Evolutionary conservation across 106 monocot genomes (phyloP).

Genomic region (Acanthochlamys bracteata): DNA sequence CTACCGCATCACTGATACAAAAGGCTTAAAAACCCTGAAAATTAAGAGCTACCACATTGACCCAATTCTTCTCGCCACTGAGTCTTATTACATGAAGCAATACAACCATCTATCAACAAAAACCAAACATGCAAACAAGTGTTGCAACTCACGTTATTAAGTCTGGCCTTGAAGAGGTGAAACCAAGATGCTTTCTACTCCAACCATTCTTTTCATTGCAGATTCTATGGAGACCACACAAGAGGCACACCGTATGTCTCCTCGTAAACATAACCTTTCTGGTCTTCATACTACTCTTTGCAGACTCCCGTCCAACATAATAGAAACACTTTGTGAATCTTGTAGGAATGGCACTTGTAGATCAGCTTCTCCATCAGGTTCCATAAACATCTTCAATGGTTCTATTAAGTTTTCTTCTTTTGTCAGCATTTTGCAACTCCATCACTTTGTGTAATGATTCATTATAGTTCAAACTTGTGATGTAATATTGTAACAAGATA

Average conservation of each 20-base stretch:
- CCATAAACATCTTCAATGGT: constrained; percentile 21
- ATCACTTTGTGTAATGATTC: no score
- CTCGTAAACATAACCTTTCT: constrained; percentile 45
- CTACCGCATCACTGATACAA: no score
- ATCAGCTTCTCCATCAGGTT: constrained; percentile 19
- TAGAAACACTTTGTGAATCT: constrained; percentile 9
- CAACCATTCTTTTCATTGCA: constrained; percentile 36
- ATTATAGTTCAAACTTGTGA: no score
- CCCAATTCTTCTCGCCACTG: no score
- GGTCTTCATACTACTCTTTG: constrained; percentile 17
- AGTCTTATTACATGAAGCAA: no score
- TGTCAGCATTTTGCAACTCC: no score
- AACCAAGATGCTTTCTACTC: constrained; percentile 51
- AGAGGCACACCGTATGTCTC: constrained; percentile 57
- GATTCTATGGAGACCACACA: constrained; percentile 63
- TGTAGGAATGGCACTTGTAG: constrained; percentile 43
- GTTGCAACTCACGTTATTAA: constrained; percentile 49
- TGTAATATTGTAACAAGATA: no score
- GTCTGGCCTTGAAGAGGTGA: constrained; percentile 67
- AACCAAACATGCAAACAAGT: no score
- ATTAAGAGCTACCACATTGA: no score
- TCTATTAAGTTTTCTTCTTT: no score
- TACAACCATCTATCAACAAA: no score
- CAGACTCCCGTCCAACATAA: constrained; percentile 8
- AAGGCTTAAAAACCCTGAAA: no score